Conservation (phyloP, 805 yeast species). For the Jamesozyma hellenica region DNA sequence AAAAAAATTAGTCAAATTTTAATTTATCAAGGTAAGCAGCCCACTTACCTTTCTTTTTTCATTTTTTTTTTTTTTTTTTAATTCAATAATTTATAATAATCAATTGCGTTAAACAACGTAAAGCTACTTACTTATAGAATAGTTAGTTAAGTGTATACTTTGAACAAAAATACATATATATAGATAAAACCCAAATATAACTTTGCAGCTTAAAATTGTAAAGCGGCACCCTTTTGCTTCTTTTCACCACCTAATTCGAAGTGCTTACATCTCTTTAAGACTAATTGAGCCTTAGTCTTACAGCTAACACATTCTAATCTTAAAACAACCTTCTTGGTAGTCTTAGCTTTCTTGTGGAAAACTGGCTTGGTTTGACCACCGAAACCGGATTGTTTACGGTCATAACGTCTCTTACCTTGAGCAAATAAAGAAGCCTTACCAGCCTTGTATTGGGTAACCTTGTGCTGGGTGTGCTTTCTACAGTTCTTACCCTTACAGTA, state of each 20-base stretch:
- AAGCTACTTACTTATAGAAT: not conserved
- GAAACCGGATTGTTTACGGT: conserved; percentile 99
- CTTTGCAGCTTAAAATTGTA: conserved; percentile 68
- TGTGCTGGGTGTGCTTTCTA: conserved; percentile 99
- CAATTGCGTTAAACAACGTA: not conserved
- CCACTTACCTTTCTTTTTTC: too few relatives aligned
- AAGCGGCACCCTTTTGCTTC: conserved; percentile 99
- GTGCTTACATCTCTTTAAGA: conserved; percentile 99
- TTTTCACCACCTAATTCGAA: conserved; percentile 99
- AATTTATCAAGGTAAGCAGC: too few relatives aligned
- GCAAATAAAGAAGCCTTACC: conserved; percentile 99
- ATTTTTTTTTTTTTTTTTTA: too few relatives aligned
- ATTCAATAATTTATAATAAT: not conserved
- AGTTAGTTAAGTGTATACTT: not conserved
- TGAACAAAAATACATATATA: not conserved
- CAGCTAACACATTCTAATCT: conserved; percentile 98
- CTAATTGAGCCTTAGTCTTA: conserved; percentile 96
- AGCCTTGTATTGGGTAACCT: conserved; percentile 99
- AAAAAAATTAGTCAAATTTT: too few relatives aligned
- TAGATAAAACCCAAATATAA: not conserved
- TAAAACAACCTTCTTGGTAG: conserved; percentile 99
- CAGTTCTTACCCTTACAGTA: conserved; percentile 99
- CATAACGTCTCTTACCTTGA: conserved; percentile 99
- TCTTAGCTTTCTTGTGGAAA: conserved; percentile 99
- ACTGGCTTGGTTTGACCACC: conserved; percentile 99